Percentiles rank a stretch among this genome's conserved stretches.
Conservation (phyloP, 345 rosid species). For the Citropsis articulata region DNA sequence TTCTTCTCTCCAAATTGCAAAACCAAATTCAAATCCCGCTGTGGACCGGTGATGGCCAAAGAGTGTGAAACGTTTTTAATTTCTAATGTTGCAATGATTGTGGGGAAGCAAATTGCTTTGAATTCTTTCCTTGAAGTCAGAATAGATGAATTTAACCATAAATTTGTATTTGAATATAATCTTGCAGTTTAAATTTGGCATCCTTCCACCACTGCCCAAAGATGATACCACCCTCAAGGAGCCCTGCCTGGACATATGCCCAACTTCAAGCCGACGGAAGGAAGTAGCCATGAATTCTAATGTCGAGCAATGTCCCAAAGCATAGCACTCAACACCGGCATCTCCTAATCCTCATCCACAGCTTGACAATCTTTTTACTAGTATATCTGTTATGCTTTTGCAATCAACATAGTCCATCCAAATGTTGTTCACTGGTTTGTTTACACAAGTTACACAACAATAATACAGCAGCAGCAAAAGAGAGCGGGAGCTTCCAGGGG, state of each 20-base stretch:
- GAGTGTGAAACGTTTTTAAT: no score
- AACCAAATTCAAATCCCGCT: no score
- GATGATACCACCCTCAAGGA: slow-evolving; percentile 57
- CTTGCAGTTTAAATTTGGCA: slow-evolving; percentile 78
- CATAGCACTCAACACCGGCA: slow-evolving; percentile 12
- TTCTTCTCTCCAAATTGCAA: no score
- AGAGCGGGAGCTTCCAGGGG: not conserved
- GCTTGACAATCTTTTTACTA: not conserved
- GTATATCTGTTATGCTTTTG: not conserved
- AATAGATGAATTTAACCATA: not conserved
- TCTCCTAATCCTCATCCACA: not conserved
- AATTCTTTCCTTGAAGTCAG: not conserved
- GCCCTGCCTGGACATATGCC: slow-evolving; percentile 79
- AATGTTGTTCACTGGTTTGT: not conserved
- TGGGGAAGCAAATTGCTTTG: not conserved
- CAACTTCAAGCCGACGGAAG: slow-evolving; percentile 48
- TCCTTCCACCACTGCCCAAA: slow-evolving; percentile 55
- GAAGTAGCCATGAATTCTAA: slow-evolving; percentile 3
- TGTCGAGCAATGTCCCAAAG: slow-evolving; percentile 56
- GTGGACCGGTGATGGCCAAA: no score
- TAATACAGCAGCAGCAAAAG: no score
- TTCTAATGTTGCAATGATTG: no score
- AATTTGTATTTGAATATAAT: not conserved
- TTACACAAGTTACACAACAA: not conserved
- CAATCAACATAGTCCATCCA: not conserved